Evolutionary conservation across 129 eudicot species (phyloP), one percentile per base, ranked within the genome.

Genomic region (Flaveria sonorensis): DNA sequence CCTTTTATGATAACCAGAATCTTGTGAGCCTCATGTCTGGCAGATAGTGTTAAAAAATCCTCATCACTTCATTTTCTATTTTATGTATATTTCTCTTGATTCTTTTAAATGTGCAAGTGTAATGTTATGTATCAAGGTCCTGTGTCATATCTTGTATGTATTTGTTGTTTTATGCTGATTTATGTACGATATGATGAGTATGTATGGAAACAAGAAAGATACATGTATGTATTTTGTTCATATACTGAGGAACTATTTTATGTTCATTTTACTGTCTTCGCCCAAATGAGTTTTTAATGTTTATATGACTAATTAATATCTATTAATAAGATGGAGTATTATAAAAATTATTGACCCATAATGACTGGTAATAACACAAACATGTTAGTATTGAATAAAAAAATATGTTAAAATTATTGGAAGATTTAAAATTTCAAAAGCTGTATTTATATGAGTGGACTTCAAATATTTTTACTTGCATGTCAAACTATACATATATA

Each of bases 1-100:
- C 96, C 50, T 90, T 90, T 70, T 89, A 82, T 14, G 90, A 85
- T 47, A 89, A 89, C 74, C 95, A 88, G 72, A 87, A 77, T 77
- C 80, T 88, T 18, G 82, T 84, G 43, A 87, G 81, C 72, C 87
- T 87, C 4, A 86, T 90, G 92, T 82, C 96, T 0, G 91, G 88
- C 10, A 84, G 89, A 83, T 90, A 88, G 79, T 66, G 15, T 21
- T 24, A 62, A 18, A 20, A 26, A 47, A 23, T 62, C 51, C 13
- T 61, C 66, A 53, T 52, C 50, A 32, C 48, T 30, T 73, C 50
- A 62, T 45, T 74, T 23, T 63, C 65, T 42, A 23, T 43, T 42
- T 2, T 3, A 7, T 42, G 75, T 51, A 52, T 36, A 12, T 73
- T 48, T 24, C 57, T 68, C 28, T 32, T 43, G 48, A 72, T 80